These are phyloP conservation scores for Datura wrightii DNA, from an alignment of 257 asterid genomes.

Conservation along the genomic window DNA sequence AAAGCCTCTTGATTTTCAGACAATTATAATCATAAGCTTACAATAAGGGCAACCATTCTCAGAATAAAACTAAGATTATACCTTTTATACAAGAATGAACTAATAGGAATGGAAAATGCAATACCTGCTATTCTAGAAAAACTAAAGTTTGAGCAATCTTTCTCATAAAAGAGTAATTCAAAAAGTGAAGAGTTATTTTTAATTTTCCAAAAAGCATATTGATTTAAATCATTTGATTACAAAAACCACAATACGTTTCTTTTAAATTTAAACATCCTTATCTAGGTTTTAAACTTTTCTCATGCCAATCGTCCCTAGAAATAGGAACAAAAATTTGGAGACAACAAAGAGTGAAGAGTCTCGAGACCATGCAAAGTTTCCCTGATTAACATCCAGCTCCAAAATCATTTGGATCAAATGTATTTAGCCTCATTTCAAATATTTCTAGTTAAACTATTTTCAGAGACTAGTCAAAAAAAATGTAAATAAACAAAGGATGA, in stretches of 20 bases:
- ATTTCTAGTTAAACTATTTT: neutral
- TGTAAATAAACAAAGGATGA: neutral
- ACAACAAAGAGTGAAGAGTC: constrained; percentile 3
- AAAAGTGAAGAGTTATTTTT: neutral
- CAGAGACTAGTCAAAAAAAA: neutral
- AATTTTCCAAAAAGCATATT: constrained; percentile 2
- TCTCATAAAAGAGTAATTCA: neutral
- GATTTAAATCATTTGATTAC: neutral
- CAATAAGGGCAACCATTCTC: neutral
- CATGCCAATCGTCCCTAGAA: neutral
- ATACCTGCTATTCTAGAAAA: neutral
- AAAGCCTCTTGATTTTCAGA: neutral
- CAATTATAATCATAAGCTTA: neutral
- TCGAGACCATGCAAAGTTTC: neutral
- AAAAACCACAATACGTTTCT: neutral
- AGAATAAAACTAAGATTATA: neutral
- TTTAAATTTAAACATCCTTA: constrained; percentile 9
- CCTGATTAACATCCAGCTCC: neutral
- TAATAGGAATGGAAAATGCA: neutral
- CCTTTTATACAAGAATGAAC: neutral
- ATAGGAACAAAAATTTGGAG: neutral
- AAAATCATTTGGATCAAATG: neutral
- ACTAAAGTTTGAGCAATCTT: neutral
- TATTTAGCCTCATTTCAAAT: neutral
- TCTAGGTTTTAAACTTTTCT: neutral